A percentile compares a stretch with the other conserved stretches of the same genome.
These are phyloP conservation scores for Amanita phalloides DNA, from an alignment of 768 basidiomycete genomes.

Conservation along the genomic window DNA sequence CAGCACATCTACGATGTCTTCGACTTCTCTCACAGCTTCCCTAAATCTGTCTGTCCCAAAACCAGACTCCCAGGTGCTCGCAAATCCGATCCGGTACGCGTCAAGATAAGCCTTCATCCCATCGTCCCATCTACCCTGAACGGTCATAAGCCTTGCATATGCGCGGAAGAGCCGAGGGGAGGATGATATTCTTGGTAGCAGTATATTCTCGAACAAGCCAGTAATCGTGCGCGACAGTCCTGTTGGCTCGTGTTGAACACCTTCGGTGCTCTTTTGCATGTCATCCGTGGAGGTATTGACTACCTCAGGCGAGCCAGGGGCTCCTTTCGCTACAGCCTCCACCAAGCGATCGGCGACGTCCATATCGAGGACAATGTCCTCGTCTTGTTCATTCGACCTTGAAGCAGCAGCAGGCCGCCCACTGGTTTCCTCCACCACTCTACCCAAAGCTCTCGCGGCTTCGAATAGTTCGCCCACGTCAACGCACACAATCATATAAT, in stretches of 20 bases:
- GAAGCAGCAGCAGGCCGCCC: constrained; percentile 14
- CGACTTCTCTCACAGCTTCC: constrained; percentile 68
- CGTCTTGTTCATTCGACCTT: constrained; percentile 20
- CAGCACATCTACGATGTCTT: constrained; percentile 76
- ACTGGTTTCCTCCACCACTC: constrained; percentile 72
- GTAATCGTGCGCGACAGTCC: constrained; percentile 58
- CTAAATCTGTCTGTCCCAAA: constrained; percentile 45
- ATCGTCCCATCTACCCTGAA: constrained; percentile 63
- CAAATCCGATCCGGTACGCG: constrained; percentile 67
- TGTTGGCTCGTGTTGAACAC: constrained; percentile 27
- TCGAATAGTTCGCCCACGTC: constrained; percentile 91
- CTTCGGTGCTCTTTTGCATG: constrained; percentile 7
- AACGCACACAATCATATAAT: constrained; percentile 90
- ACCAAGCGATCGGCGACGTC: constrained; percentile 88
- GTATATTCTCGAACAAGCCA: constrained; percentile 63
- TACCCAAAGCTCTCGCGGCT: constrained; percentile 70
- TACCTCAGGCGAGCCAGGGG: constrained; percentile 27
- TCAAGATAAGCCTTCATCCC: constrained; percentile 78
- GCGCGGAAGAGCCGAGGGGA: constrained; percentile 72
- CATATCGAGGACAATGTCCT: constrained; percentile 48
- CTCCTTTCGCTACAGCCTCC: constrained; percentile 63
- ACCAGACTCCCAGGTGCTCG: constrained; percentile 17
- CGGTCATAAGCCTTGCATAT: constrained; percentile 71
- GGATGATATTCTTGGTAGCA: constrained; percentile 70
- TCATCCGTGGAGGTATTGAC: constrained; percentile 8